phyloP scores from a whole-genome alignment of 768 basidiomycete genomes.

The Piloderma croceum region DNA sequence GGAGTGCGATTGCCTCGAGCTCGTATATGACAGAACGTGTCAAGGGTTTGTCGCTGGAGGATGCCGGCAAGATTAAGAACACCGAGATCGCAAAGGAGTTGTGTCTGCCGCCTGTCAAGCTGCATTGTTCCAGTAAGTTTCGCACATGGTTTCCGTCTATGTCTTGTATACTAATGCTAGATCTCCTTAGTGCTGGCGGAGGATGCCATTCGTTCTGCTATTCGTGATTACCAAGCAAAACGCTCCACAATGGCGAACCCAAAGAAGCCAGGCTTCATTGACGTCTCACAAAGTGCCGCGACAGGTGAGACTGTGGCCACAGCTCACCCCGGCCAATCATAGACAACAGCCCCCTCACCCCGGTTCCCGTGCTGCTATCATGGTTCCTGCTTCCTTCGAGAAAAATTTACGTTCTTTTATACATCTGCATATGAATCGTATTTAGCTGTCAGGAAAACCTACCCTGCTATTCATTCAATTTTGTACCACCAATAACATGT shows the following conservation, averaged over 20 bases:
- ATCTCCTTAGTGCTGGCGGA: constrained; percentile 78
- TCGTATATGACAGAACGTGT: constrained; percentile 99
- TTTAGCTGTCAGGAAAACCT: constrained; percentile 11
- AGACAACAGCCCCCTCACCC: constrained; percentile 12
- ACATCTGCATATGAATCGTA: not conserved
- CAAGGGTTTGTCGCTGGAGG: constrained; percentile 88
- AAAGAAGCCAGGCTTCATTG: constrained; percentile 60
- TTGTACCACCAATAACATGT: too few species aligned
- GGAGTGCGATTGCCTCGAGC: constrained; percentile 95
- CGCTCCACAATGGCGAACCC: constrained; percentile 47
- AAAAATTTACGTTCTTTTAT: too few species aligned
- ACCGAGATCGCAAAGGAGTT: constrained; percentile 99
- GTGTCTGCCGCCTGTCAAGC: constrained; percentile 91
- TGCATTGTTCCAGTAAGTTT: constrained; percentile 84
- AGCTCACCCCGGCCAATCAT: constrained; percentile 39
- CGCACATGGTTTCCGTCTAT: constrained; percentile 3
- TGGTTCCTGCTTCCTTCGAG: too few species aligned
- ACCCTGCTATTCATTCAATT: too few species aligned
- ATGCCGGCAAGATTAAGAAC: constrained; percentile 95
- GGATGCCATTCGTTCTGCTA: constrained; percentile 97
- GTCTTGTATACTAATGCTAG: constrained; percentile 5
- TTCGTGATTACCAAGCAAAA: constrained; percentile 92
- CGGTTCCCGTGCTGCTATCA: too few species aligned
- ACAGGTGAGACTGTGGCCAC: constrained; percentile 52
- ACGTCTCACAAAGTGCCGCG: constrained; percentile 55